These are phyloP conservation scores for Spathaspora arborariae DNA, from an alignment of 805 yeast species.

Conservation along the genomic window DNA sequence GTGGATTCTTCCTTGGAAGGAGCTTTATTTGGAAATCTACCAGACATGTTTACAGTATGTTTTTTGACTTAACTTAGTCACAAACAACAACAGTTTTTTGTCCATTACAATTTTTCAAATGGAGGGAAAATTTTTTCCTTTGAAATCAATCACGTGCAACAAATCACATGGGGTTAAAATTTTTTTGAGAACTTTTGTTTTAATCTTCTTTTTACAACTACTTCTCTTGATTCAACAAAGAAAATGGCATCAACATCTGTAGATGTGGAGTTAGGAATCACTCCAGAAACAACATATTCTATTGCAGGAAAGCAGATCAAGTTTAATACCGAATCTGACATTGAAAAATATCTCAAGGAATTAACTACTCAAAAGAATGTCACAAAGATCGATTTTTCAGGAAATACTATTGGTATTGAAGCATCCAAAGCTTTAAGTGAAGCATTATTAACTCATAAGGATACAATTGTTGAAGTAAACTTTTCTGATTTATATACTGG, in stretches of 20 bases:
- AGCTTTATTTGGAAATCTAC: slow-evolving; percentile 16
- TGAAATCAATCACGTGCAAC: background rate
- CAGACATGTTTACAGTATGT: slow-evolving; percentile 14
- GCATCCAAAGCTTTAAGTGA: slow-evolving; percentile 74
- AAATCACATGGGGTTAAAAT: background rate
- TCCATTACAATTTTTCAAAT: background rate
- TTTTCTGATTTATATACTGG: slow-evolving; percentile 95
- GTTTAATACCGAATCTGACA: slow-evolving; percentile 68
- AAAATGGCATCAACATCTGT: slow-evolving; percentile 19
- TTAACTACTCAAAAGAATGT: slow-evolving; percentile 36
- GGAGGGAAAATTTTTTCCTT: background rate
- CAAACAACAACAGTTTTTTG: background rate
- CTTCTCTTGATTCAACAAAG: too few species aligned
- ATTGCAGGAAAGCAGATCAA: slow-evolving; percentile 74
- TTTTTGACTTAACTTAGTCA: background rate
- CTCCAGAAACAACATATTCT: slow-evolving; percentile 45
- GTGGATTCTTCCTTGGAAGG: slow-evolving; percentile 25
- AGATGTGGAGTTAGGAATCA: slow-evolving; percentile 32
- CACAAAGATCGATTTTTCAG: slow-evolving; percentile 73
- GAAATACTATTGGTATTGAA: slow-evolving; percentile 91
- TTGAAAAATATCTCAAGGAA: slow-evolving; percentile 63
- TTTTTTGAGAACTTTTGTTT: background rate
- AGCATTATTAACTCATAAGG: slow-evolving; percentile 41
- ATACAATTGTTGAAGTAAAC: slow-evolving; percentile 62
- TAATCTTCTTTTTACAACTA: too few species aligned